Base-by-base conservation (phyloP, 768 basidiomycete species). In the Suillus plorans region DNA sequence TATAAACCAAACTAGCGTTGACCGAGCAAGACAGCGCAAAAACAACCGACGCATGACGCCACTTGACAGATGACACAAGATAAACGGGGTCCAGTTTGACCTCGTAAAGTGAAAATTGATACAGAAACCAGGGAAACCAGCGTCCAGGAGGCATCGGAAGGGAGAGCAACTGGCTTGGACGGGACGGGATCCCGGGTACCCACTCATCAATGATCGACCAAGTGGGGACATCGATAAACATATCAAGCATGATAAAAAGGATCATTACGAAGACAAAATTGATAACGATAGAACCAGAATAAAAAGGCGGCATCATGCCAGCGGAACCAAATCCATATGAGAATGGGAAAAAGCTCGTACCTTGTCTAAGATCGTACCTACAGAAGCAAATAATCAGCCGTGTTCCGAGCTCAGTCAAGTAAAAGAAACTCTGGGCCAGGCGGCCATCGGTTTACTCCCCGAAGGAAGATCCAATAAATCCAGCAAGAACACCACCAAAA, bases 281-380 rank as follows among this genome's bases (percentile, higher is more conserved):
- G 39, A 52, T 47, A 59, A 53, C 56, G 53, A 31, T 63, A 66
- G 65, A 69, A 55, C 57, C 66, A 66, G 56, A 61, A 34, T 14
- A 31, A 36, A 18, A 39, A 41, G 36, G 28, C 16, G 41, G 53
- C 53, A 31, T 41, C 58, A 41, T 59, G 58, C 41, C 58, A 59
- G 39, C 59, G 41, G 56, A 64, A 60, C 57, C 63, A 68, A 65
- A 39, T 28, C 2, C 9, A 56, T 45, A 61, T 47, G 44, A 63
- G 49, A 37, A 50, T 10, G 36, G 58, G 41, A 31, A 39, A 44
- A 39, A 22, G 14, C 42, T 70, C 85, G 68, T 75, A 89, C 92
- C 92, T 84, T 95, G 90, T 82, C 91, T 97, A 70, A 99, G 86
- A 76, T 99, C 96, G 82, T 96, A 95, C 88, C 92, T 95, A 73